Percentiles rank a stretch among this genome's conserved stretches.
Conservation (phyloP, 148 eudicot genomes). For the Mesembryanthemum crystallinum region DNA sequence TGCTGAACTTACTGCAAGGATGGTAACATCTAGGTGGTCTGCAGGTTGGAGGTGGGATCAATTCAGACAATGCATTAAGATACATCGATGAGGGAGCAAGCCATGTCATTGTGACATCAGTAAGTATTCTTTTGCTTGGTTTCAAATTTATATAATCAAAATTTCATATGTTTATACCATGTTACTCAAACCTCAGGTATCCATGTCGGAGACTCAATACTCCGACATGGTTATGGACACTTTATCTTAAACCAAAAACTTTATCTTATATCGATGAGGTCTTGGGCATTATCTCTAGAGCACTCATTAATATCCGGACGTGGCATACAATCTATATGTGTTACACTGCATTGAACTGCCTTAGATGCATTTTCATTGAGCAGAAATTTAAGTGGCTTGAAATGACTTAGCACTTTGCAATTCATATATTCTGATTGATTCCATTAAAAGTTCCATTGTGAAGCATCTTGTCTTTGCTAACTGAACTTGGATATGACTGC, state of each 20-base stretch:
- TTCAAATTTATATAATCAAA: no score
- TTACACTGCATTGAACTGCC: no score
- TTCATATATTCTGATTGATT: no score
- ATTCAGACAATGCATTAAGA: slow-evolving; percentile 63
- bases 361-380: neutral
- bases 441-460: neutral
- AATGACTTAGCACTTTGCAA: neutral
- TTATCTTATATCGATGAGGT: no score
- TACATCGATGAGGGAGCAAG: slow-evolving; percentile 94
- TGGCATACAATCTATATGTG: no score
- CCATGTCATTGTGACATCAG: slow-evolving; percentile 95
- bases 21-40: slow-evolving; percentile 84
- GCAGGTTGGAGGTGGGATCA: slow-evolving; percentile 98
- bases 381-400: neutral
- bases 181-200: no score
- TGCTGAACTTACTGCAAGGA: slow-evolving; percentile 50
- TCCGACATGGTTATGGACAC: no score
- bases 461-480: slow-evolving; percentile 12
- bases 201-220: no score
- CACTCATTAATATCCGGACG: no score
- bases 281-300: no score
- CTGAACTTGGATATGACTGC: slow-evolving; percentile 31
- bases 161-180: no score
- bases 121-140: slow-evolving; percentile 25
- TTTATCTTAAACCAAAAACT: no score